Evolutionary conservation across 2,329 filamentous ascomycete species (phyloP), one percentile per base, ranked within the genome.

Genomic region (Diaporthe sp.): DNA sequence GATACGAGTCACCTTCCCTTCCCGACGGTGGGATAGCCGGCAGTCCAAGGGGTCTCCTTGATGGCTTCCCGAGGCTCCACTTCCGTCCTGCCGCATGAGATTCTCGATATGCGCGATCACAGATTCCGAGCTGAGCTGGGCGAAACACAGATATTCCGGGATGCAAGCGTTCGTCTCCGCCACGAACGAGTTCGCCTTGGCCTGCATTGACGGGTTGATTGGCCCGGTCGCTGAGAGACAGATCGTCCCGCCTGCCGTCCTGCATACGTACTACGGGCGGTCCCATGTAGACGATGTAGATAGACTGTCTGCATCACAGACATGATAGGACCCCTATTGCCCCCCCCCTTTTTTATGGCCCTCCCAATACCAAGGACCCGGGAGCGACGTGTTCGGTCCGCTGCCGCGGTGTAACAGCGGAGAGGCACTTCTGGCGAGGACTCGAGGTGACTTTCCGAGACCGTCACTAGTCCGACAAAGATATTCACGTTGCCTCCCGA

Each of bases 371-470:
- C 75, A 71, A 60, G 47, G 49, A 51, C 39, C 63, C 65, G 75
- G 72, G 49, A 74, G 73, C 53, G 68, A 75, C 60, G 68, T 75
- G 55, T 61, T 63, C 73, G 60, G 67, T 72, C 72, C 73, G 75
- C 73, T 61, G 57, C 73, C 65, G 72, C 75, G 61, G 68, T 76
- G 75, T 70, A 73, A 76, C 75, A 42, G 44, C 73, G 65, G 73
- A 44, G 73, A 57, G 68, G 47, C 61, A 75, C 60, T 22, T 51
- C 65, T 71, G 47, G 72, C 47, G 28, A 68, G 37, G 61, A 75
- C 60, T 75, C 74, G 58, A 73, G 31, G 63, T 55, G 71, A 67
- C 71, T 75, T 51, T 70, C 65, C 65, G 67, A 68, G 72, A 72
- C 72, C 31, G 3, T 61, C 44, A n/a, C 71, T 17, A 34, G 22